Evolutionary conservation across 768 basidiomycete species (phyloP).

Genomic region (Daedaleopsis nitida): DNA sequence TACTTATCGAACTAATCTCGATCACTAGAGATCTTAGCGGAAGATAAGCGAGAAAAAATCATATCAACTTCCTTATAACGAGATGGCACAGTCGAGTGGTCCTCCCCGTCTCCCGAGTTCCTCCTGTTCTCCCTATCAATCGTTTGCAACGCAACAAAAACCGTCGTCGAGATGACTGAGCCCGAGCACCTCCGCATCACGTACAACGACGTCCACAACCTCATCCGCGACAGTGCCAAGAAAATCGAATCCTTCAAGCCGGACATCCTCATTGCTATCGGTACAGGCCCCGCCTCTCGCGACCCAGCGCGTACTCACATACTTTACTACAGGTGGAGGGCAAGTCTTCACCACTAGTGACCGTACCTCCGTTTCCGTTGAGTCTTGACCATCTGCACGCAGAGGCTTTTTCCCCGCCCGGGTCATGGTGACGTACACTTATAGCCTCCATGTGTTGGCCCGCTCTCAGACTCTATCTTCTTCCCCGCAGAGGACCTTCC

Average conservation of each 20-base stretch:
- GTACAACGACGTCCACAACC: constrained; percentile 92
- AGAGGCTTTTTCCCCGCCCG: constrained; percentile 97
- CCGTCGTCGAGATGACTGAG: constrained; percentile 30
- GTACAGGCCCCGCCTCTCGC: constrained; percentile 37
- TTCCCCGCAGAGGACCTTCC: constrained; percentile 70
- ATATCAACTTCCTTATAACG: background rate
- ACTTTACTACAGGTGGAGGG: constrained; percentile 67
- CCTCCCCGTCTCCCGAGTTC: constrained; percentile 3
- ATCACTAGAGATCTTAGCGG: no score
- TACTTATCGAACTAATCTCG: no score
- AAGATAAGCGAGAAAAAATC: background rate
- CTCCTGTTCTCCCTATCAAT: constrained; percentile 1
- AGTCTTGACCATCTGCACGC: constrained; percentile 22
- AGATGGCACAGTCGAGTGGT: background rate
- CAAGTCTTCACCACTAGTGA: constrained; percentile 41
- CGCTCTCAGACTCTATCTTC: background rate
- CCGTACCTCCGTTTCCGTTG: constrained; percentile 8
- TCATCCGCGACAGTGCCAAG: constrained; percentile 68
- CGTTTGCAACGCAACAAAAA: background rate
- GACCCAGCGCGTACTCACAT: background rate
- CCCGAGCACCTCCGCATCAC: constrained; percentile 71
- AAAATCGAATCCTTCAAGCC: constrained; percentile 83
- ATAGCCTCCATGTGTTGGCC: background rate
- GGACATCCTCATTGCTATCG: constrained; percentile 84
- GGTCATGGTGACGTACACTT: constrained; percentile 59